These are phyloP conservation scores for Heliocybe sulcata DNA, from an alignment of 1,284 basidiomycete genomes.

Conservation along the genomic window DNA sequence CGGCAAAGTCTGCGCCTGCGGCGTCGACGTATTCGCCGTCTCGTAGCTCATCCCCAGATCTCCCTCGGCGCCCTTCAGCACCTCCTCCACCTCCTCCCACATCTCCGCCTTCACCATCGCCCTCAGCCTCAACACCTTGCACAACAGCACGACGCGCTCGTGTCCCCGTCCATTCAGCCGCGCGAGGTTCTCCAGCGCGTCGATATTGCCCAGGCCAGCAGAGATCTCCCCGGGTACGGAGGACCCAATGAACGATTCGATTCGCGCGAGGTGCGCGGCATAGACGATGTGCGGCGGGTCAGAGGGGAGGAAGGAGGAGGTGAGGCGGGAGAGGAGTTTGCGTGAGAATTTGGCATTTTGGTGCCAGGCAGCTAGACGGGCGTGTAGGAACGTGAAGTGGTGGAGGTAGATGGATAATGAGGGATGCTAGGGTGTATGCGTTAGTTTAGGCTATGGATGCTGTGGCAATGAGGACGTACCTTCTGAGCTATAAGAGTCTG, in stretches of 20 bases:
- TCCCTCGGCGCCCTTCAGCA: conserved; percentile 36
- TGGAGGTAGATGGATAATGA: conserved; percentile 51
- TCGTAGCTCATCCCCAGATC: conserved; percentile 34
- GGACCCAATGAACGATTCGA: conserved; percentile 33
- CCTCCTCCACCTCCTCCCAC: conserved; percentile 42
- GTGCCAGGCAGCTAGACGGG: conserved; percentile 43
- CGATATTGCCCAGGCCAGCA: conserved; percentile 34
- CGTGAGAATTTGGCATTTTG: conserved; percentile 53
- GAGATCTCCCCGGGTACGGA: conserved; percentile 22
- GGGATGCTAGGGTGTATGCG: conserved; percentile 41
- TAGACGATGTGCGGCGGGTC: conserved; percentile 50
- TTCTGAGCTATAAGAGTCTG: conserved; percentile 60
- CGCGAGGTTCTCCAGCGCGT: conserved; percentile 34
- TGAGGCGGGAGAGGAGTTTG: conserved; percentile 43
- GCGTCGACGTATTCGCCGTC: conserved; percentile 4
- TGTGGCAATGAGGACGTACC: conserved; percentile 22
- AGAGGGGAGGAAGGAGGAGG: conserved; percentile 36
- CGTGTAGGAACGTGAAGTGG: conserved; percentile 50
- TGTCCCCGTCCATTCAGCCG: conserved; percentile 28
- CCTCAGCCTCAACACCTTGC: conserved; percentile 42
- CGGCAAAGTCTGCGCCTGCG: conserved; percentile 3
- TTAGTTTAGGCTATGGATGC: neutral
- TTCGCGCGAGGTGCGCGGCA: conserved; percentile 42
- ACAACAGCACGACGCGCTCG: conserved; percentile 35
- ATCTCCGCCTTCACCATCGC: conserved; percentile 41